Percentiles rank a stretch among this genome's conserved stretches.
Evolutionary conservation across 495 filamentous ascomycete species (phyloP).

Genomic region (Hypoxylon crocopeplum): DNA sequence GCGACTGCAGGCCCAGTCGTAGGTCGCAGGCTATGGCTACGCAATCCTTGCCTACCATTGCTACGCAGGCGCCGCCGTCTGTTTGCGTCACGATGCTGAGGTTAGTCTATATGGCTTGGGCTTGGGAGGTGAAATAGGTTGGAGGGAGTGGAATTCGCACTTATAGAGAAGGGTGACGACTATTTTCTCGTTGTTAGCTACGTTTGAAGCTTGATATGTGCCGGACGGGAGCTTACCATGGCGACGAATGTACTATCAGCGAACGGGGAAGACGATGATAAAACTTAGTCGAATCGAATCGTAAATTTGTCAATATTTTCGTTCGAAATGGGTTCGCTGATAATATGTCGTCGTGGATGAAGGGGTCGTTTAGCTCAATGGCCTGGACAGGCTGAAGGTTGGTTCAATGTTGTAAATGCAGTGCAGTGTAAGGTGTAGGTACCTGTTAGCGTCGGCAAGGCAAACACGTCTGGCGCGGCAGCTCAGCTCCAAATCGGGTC

Average conservation of each 20-base stretch:
- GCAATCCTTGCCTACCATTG: slow-evolving; percentile 99
- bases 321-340: not conserved
- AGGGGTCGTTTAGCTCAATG: slow-evolving; percentile 19
- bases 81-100: slow-evolving; percentile 1
- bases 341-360: slow-evolving; percentile 20
- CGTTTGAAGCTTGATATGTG: slow-evolving; percentile 2
- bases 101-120: not conserved
- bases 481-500: slow-evolving; percentile 27
- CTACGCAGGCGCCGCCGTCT: slow-evolving; percentile 97
- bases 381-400: slow-evolving; percentile 23
- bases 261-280: slow-evolving; percentile 2
- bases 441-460: slow-evolving; percentile 35
- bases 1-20: slow-evolving; percentile 92
- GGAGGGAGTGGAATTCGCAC: slow-evolving; percentile 55
- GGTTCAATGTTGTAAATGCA: slow-evolving; percentile 16
- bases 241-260: slow-evolving; percentile 23
- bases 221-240: slow-evolving; percentile 40
- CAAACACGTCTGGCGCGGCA: slow-evolving; percentile 50
- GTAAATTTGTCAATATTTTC: not conserved
- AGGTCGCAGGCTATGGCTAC: slow-evolving; percentile 99
- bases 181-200: slow-evolving; percentile 41
- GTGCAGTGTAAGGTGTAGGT: not conserved
- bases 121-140: slow-evolving; percentile 5
- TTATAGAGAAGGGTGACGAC: slow-evolving; percentile 88
- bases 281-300: not conserved